Conservation (phyloP, 2,329 filamentous ascomycete species). For the Fusarium algeriense region DNA sequence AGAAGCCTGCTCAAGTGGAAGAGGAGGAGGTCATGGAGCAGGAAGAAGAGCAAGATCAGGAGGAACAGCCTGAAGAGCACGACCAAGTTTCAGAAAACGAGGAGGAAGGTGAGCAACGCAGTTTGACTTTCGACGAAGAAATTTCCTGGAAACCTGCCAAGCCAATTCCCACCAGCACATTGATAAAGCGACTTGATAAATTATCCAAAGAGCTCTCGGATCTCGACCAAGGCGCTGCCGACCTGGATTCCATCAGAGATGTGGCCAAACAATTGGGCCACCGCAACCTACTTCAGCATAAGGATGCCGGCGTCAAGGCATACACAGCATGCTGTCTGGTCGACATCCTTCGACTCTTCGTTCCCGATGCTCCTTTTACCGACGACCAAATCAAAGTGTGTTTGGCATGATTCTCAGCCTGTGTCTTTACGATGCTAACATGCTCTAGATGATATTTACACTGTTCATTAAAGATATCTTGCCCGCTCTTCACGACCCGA, state of each 20-base stretch:
- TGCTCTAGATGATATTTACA: slow-evolving; percentile 86
- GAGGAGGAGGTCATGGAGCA: slow-evolving; percentile 48
- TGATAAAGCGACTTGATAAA: slow-evolving; percentile 83
- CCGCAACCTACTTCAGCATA: slow-evolving; percentile 86
- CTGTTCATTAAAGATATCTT: slow-evolving; percentile 87
- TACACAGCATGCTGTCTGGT: slow-evolving; percentile 91
- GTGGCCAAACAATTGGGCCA: slow-evolving; percentile 88
- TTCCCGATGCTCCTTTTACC: slow-evolving; percentile 94
- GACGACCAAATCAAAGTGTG: slow-evolving; percentile 87
- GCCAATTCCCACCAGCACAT: slow-evolving; percentile 84
- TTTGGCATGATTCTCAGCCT: background rate
- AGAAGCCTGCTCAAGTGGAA: slow-evolving; percentile 49
- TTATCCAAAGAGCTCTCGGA: slow-evolving; percentile 86
- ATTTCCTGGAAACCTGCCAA: slow-evolving; percentile 93
- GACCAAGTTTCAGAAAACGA: slow-evolving; percentile 38
- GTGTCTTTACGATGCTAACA: slow-evolving; percentile 37
- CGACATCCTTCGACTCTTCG: slow-evolving; percentile 91
- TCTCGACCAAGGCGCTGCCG: slow-evolving; percentile 87
- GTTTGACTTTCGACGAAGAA: slow-evolving; percentile 84
- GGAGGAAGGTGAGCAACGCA: slow-evolving; percentile 49
- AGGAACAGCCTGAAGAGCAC: slow-evolving; percentile 30
- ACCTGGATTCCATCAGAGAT: slow-evolving; percentile 83
- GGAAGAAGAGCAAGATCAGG: slow-evolving; percentile 35
- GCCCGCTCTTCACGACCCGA: slow-evolving; percentile 85
- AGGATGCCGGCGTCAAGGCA: slow-evolving; percentile 92